Evolutionary conservation across 2,329 filamentous ascomycete genomes (phyloP).

Genomic region (Talaromyces rugulosus): DNA sequence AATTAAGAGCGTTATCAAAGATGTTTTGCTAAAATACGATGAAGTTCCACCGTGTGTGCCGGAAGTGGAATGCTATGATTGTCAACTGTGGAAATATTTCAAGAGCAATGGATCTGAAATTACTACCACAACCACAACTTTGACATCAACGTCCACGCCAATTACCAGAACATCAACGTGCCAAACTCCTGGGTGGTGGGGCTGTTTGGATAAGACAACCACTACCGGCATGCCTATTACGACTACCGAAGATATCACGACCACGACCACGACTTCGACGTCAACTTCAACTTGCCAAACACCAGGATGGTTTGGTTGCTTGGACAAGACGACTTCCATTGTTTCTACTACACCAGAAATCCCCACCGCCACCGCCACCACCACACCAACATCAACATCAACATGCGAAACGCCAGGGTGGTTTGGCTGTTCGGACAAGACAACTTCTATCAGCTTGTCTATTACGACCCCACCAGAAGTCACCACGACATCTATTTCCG

Average conservation of each 20-base stretch:
- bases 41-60: conserved; percentile 69
- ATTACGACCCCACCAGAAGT: neutral
- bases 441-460: neutral
- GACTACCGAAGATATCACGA: conserved; percentile 30
- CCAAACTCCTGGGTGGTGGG: conserved; percentile 91
- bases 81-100: conserved; percentile 89
- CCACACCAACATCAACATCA: neutral
- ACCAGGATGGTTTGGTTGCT: conserved; percentile 42
- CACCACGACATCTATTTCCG: neutral
- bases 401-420: neutral
- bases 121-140: conserved; percentile 61
- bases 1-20: conserved; percentile 80
- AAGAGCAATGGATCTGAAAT: conserved; percentile 83
- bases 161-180: conserved; percentile 77
- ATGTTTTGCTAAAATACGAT: conserved; percentile 82
- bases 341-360: neutral
- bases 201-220: conserved; percentile 50
- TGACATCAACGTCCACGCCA: conserved; percentile 56
- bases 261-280: conserved; percentile 28
- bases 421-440: neutral
- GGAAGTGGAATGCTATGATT: conserved; percentile 81
- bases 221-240: conserved; percentile 19
- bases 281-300: conserved; percentile 37
- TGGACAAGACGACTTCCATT: neutral
- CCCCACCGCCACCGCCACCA: neutral